Base-by-base conservation (phyloP, 2,329 filamentous ascomycete species). In the Aspergillus sp. region DNA sequence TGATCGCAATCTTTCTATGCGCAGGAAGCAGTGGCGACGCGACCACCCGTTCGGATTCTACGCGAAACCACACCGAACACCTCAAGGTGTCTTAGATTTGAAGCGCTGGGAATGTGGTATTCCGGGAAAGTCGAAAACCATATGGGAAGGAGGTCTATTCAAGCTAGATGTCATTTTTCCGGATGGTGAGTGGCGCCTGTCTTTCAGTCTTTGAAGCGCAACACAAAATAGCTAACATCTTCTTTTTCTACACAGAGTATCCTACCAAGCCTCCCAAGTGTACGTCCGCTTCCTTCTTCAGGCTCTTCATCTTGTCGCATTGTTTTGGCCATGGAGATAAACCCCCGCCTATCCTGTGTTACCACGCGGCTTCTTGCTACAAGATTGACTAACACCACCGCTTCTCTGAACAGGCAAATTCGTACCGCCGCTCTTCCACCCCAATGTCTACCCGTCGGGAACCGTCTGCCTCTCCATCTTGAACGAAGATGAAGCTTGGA, bases 231-330 rank as follows among this genome's bases (percentile, higher is more conserved):
- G 67, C 66, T 63, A 59, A 64, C 59, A 17, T 28, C 38, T n/a
- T 28, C 45, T 30, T 11, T 45, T 34, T 59, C 41, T 50, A 38
- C 66, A 66, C 72, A 97, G 95, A 99, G 74, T 99, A 99, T 77
- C 95, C 95, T 17, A 99, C 96, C 55, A 99, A 99, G 79, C 95
- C 95, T 34, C 95, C 95, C 1, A 99, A 99, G 81, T 99, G 95
- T 97, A 87, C 78, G 90, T 81, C 31, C 47, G 15, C 34, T 28
- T 11, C 38, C 28, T 19, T n/a, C 9, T 59, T 50, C 45, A 19
- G 7, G n/a, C 8, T 30, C 5, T n/a, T 25, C 38, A 6, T 46
- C 25, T 23, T 11, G 15, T 3, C n/a, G 5, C 15, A 25, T 25
- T 38, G 43, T 22, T 15, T 15, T 17, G 23, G 31, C 25, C 15